Conservation (phyloP, 2,329 filamentous ascomycete genomes). For the Capronia americana region DNA sequence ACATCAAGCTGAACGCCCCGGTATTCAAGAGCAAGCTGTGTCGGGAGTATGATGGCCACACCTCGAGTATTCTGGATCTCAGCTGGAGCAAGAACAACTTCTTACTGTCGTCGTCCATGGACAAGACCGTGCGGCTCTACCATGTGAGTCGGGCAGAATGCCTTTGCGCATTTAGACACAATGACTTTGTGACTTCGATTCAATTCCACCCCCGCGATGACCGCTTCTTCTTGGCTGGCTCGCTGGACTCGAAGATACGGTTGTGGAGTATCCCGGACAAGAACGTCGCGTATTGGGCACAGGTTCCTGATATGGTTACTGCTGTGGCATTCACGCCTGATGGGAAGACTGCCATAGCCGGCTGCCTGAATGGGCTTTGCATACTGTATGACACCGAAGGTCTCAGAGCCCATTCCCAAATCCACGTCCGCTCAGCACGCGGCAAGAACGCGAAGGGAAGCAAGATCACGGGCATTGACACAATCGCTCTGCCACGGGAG, state of each 20-base stretch:
- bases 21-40: conserved; percentile 83
- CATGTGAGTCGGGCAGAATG: conserved; percentile 85
- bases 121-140: conserved; percentile 95
- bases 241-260: conserved; percentile 83
- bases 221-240: conserved; percentile 94
- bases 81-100: conserved; percentile 99
- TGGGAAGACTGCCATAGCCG: conserved; percentile 86
- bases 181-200: conserved; percentile 92
- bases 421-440: conserved; percentile 90
- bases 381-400: conserved; percentile 93
- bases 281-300: conserved; percentile 80
- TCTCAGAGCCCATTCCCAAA: conserved; percentile 79
- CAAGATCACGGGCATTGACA: conserved; percentile 94
- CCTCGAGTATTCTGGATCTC: conserved; percentile 83
- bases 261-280: conserved; percentile 98
- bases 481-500: conserved; percentile 65
- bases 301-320: conserved; percentile 85
- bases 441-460: conserved; percentile 95
- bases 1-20: conserved; percentile 78
- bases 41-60: conserved; percentile 82
- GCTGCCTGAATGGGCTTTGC: conserved; percentile 82
- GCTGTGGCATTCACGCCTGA: conserved; percentile 93
- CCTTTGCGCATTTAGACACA: conserved; percentile 91
- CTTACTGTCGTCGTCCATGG: conserved; percentile 92
- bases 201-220: conserved; percentile 94